Evolutionary conservation across 108 stramenopile genomes (phyloP).

Genomic region (Licmophora abbreviata): DNA sequence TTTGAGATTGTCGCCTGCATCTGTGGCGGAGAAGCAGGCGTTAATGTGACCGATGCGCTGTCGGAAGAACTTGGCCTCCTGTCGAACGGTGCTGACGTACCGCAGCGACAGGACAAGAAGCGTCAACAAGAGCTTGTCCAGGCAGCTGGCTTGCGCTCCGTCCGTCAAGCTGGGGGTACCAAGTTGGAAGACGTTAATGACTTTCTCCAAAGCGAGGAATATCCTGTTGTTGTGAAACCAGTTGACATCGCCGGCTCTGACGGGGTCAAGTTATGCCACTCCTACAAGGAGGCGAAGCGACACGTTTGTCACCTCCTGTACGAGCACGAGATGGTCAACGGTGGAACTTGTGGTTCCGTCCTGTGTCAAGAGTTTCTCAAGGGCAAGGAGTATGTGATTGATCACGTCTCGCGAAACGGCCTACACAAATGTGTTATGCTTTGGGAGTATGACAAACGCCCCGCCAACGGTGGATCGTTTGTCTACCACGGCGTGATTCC

Average conservation of each 20-base stretch:
- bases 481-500: constrained; percentile 66
- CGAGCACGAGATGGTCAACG: constrained; percentile 14
- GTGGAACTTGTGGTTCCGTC: not conserved
- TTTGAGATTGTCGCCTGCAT: constrained; percentile 32
- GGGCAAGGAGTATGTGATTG: constrained; percentile 59
- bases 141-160: constrained; percentile 47
- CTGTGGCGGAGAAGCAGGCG: constrained; percentile 46
- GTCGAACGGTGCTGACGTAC: constrained; percentile 49
- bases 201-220: constrained; percentile 26
- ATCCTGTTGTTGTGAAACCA: constrained; percentile 75
- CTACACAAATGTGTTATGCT: constrained; percentile 51
- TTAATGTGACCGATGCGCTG: constrained; percentile 32
- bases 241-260: constrained; percentile 65
- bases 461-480: constrained; percentile 72
- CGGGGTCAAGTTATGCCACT: constrained; percentile 7
- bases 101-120: constrained; percentile 67
- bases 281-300: constrained; percentile 8
- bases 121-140: constrained; percentile 59
- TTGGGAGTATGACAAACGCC: constrained; percentile 66
- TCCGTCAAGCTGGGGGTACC: constrained; percentile 57
- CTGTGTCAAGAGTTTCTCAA: constrained; percentile 45
- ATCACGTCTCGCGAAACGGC: constrained; percentile 50
- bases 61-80: constrained; percentile 42
- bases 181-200: constrained; percentile 45
- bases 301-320: constrained; percentile 8